phyloP scores from a whole-genome alignment of 345 rosid species.

The Bruguiera parviflora region DNA sequence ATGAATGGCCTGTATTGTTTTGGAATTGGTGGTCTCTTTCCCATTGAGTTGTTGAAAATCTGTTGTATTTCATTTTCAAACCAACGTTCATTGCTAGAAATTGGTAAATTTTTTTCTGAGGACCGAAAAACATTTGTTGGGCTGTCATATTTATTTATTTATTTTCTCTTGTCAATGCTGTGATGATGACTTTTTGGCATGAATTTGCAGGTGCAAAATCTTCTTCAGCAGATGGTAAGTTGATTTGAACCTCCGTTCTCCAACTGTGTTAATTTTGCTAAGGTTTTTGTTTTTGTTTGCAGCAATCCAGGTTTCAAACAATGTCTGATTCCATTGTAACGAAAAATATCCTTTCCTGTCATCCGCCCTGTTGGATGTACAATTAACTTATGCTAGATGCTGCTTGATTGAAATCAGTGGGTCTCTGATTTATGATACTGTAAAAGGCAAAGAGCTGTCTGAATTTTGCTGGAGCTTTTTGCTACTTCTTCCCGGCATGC shows the following conservation, averaged over 20 bases:
- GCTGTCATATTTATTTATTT: too few species aligned
- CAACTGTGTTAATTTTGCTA: conserved; percentile 1
- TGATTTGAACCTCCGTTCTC: conserved; percentile 16
- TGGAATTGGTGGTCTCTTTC: background rate
- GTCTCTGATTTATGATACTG: background rate
- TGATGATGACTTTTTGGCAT: background rate
- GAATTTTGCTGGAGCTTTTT: background rate
- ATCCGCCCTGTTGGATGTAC: conserved; percentile 6
- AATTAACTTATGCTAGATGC: background rate
- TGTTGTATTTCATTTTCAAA: background rate
- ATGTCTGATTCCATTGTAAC: conserved; percentile 83
- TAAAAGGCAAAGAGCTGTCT: background rate
- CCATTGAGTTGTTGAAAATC: background rate
- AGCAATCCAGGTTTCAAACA: conserved; percentile 90
- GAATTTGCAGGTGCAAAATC: conserved; percentile 57
- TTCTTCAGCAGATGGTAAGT: conserved; percentile 77
- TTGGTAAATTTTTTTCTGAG: too few species aligned
- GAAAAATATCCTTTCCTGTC: conserved; percentile 61
- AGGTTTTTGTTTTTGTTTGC: conserved; percentile 39
- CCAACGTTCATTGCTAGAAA: too few species aligned
- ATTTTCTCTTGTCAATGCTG: background rate
- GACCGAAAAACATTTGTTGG: too few species aligned
- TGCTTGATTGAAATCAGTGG: background rate
- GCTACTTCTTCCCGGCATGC: background rate
- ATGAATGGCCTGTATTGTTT: background rate